Base-by-base conservation (phyloP, 768 basidiomycete genomes). In the Rhodocollybia butyracea region DNA sequence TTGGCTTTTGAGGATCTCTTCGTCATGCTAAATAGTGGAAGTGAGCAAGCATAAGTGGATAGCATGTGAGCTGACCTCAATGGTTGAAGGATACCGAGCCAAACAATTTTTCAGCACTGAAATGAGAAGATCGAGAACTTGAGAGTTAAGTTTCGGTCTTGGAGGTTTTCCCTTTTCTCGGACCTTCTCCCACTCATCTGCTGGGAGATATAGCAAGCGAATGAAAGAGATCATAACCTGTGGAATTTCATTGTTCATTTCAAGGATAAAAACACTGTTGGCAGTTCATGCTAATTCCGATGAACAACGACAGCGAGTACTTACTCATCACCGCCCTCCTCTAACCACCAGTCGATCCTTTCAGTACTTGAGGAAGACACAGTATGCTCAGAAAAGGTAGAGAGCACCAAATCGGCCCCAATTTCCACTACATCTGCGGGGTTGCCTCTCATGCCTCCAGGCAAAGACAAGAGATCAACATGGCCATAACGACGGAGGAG, bases 401-500 rank as follows among this genome's bases (percentile, higher is more conserved):
- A 65, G 22, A 91, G 78, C 11, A 86, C 73, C 42, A 89, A 64
- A 70, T 91, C 88, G 19, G 88, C 91, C 39, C 77, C 80, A 40
- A 94, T 69, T 62, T 94, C 91, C 13, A 83, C 84, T n/a, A 89
- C 74, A 59, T 94, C 91, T 29, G 82, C 83, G 3, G 90, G 91
- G 65, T 91, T 94, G 0, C 90, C 90, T 36, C 66, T 55, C 4
- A 71, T 73, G 21, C 76, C 73, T 21, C 75, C 60, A 0, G 79
- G 70, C 15, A 88, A 66, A 8, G 78, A 80, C 17, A 94, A 67
- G 27, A 85, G 64, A 69, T 98, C 97, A 52, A 96, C 87, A 64
- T 98, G 90, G 1, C 97, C 97, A 64, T 96, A 98, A 54, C 91
- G 84, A 41, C 97, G 83, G n/a, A 99, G 79, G 7, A 99, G 81